Evolutionary conservation across 139 green algal species (phyloP), one percentile per base, ranked within the genome.

Genomic region (Chlorella vulgaris): DNA sequence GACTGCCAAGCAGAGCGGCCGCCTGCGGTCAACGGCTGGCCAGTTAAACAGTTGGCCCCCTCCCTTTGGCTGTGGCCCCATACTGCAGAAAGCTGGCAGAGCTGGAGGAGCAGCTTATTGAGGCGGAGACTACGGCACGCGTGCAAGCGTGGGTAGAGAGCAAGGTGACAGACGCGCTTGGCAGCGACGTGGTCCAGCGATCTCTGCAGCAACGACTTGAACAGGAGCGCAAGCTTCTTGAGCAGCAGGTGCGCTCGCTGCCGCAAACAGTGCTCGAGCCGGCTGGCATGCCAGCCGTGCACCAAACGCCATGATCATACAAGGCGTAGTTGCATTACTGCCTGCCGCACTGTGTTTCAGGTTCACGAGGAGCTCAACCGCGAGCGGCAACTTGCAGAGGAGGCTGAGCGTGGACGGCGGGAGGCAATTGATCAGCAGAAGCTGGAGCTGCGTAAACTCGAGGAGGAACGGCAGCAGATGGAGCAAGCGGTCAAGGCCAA

Each of bases 361-460:
- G 89, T 93, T 28, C 83, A 91, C 60, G 63, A 62, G n/a, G 89
- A 93, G 82, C 78, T 93, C 65, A 82, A 82, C 29, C 76, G 74
- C 3, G 89, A 93, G 83, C 82, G 87, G 31, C 75, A 83, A 67
- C 65, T 53, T 0, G 86, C 87, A 28, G 82, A 86, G 19, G 78
- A 83, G 7, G 87, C 88, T 61, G 80, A 80, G 69, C 78, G 82
- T 40, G 62, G 73, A 2, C 82, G 80, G 3, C 77, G 82, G 0
- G 77, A 88, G 42, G 87, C 87, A 51, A 89, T 93, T 31, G 84
- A 88, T 67, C 76, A 73, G 36, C 87, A 93, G 43, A 82, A 88
- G 74, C 43, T 67, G n/a, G 87, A 93, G 82, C 86, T 93, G 61
- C 53, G 50, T 6, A 47, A 77, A 40, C 81, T 93, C 36, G 89